Evolutionary conservation across 345 rosid genomes (phyloP), one percentile per base, ranked within the genome.

Genomic region (Rhizophora mangle): DNA sequence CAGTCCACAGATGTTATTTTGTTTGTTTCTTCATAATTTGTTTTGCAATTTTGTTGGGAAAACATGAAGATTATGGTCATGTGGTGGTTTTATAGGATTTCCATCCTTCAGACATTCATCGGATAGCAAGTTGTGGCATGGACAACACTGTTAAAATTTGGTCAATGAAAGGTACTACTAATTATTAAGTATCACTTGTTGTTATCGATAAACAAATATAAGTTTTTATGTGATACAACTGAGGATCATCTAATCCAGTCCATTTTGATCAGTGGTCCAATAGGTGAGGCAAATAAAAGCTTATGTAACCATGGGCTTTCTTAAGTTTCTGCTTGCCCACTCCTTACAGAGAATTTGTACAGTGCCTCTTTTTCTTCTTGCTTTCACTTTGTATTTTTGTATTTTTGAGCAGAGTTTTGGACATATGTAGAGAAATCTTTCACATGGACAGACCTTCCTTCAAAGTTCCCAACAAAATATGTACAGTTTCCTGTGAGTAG

Each of bases 41-140:
- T 49, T 60, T 19, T 18, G 10, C 30, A 36, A 70, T 20, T 62
- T 31, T 22, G 39, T 29, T 30, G 52, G 16, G 9, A 46, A n/a
- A 26, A 34, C 52, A 62, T 32, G 16, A 60, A 55, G 55, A 24
- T 69, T 37, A 36, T 66, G 64, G 18, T 74, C 68, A 31, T 71
- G 4, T 15, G 49, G 49, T 43, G 49, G 49, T 68, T 16, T 69
- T 81, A 70, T 76, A 94, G 98, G 97, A 94, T 74, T 94, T 94
- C 80, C 97, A 94, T 80, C 96, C 96, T 30, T 81, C 93, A 36
- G 96, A 94, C 78, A 86, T 85, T n/a, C 80, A 84, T 74, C 87
- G 92, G 13, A 87, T 91, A 64, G 88, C 93, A 78, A 94, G 98
- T 76, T 91, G 98, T 83, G 97, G 97, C 65, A 91, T 94, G 97